Evolutionary conservation across 73 alveolate species (phyloP), one percentile per base, ranked within the genome.

Genomic region (Breviolum minutum): DNA sequence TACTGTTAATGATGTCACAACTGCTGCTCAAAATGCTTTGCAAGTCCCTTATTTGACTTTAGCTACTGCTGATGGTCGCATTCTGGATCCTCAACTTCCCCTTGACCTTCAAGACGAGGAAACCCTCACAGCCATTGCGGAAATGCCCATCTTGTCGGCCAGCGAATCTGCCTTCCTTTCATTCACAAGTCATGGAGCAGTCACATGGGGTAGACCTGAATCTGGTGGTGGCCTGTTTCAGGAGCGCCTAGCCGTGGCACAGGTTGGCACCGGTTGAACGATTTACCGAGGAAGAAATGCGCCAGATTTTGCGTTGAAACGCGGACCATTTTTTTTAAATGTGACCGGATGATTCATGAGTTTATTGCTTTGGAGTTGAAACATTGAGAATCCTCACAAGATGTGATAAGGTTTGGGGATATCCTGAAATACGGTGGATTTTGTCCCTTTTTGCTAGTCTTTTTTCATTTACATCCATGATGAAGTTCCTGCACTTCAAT

Each of bases 51-150:
- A 60, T 26, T 63, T 77, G 86, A n/a, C 17, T 19, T 29, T 77
- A 22, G 19, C 86, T 63, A 77, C 27, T 29, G 54, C 54, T 40
- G 86, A n/a, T 77, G 86, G 86, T 8, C 12, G 32, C 62, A 20
- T 77, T 8, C 32, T 77, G 63, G 26, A 77, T 30, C 86, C 86
- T 13, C 24, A 29, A 20, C 63, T 29, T n/a, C 8, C 61, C n/a
- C 8, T 77, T 60, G 17, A 12, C 26, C n/a, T 29, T 24, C 63
- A 29, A 8, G 86, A 77, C 27, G 86, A 63, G n/a, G 63, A 77
- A n/a, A 77, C 63, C 62, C 16, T 77, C 24, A 77, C 62, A 26
- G 86, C 86, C 63, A 77, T 77, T 29, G 86, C 86, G 27, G 86
- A 77, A 29, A 63, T 77, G 86, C 86, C 86, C 6, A 12, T 77